Base-by-base conservation (phyloP, 495 filamentous ascomycete species). In the Podospora pseudopauciseta region DNA sequence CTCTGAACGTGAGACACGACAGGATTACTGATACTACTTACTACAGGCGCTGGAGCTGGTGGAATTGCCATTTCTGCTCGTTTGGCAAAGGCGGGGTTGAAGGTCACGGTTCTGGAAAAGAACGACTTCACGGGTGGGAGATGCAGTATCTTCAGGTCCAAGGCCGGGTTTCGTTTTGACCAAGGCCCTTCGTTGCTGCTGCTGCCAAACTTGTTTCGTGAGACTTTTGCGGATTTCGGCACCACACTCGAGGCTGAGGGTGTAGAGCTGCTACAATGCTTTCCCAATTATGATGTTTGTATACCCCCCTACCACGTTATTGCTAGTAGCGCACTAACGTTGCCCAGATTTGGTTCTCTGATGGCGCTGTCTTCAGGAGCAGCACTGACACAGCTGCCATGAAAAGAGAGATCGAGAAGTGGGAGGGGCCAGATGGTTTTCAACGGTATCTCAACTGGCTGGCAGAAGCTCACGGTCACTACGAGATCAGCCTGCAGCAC, bases 151-250 rank as follows among this genome's bases (percentile, higher is more conserved):
- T 77, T 90, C 58, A 73, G 79, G 27, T 77, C 84, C 65, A 76
- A 83, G 64, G 86, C 83, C 32, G 68, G 68, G 9, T 86, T 86
- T 71, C 84, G 89, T 26, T 91, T 91, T 79, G 89, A 91, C 73
- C 88, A 90, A 81, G 89, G 89, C 0, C 89, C 89, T 0, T 90
- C 88, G 0, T 82, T 91, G 4, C 83, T 92, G 2, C 79, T 92
- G 5, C 87, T 92, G 32, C 89, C 89, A 4, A 82, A 81, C 60
- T 79, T 90, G 58, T 92, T 91, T 79, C 79, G 80, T 23, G 85
- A 88, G 73, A 82, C 85, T 16, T 92, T 90, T 69, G 71, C 74
- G 30, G 88, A 92, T 71, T 84, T 91, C 4, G 86, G 80, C 56
- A 90, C 89, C 1, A 84, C 81, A 0, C 73, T 90, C 5, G 80